Evolutionary conservation across 2,329 filamentous ascomycete species (phyloP).

Genomic region (Pseudogymnoascus pannorum): DNA sequence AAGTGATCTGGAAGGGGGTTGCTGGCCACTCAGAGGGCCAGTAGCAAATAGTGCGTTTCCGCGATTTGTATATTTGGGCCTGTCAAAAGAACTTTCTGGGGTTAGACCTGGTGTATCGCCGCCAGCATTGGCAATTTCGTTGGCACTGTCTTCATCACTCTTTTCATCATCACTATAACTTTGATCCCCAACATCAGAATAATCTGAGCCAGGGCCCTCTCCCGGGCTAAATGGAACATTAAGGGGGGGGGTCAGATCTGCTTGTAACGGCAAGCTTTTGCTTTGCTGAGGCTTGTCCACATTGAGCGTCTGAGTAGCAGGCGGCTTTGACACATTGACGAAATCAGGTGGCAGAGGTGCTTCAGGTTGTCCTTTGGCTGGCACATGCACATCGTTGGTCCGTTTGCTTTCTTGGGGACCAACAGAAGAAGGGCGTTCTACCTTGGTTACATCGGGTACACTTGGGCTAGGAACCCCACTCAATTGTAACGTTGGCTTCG

Average conservation of each 20-base stretch:
- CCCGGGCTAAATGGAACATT: constrained; percentile 27
- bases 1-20: constrained; percentile 34
- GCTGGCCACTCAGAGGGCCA: constrained; percentile 24
- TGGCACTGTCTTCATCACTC: constrained; percentile 58
- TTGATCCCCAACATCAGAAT: constrained; percentile 30
- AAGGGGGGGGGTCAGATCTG: constrained; percentile 21
- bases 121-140: constrained; percentile 50
- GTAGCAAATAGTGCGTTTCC: constrained; percentile 34
- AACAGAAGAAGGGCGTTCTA: background rate
- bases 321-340: constrained; percentile 27
- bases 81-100: constrained; percentile 53
- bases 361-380: background rate
- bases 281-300: constrained; percentile 2
- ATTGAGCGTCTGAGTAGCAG: constrained; percentile 21
- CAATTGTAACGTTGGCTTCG: background rate
- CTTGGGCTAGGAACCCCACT: background rate
- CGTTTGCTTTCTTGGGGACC: background rate
- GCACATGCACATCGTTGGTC: background rate
- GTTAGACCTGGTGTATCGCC: constrained; percentile 45
- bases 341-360: constrained; percentile 37
- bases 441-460: background rate
- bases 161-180: constrained; percentile 40
- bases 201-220: constrained; percentile 16
- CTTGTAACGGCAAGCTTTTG: constrained; percentile 16
- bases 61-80: constrained; percentile 34